Percentiles rank a stretch among this genome's conserved stretches.
Conservation (phyloP, 1,284 basidiomycete species). For the Coniferiporia sulphurascens region DNA sequence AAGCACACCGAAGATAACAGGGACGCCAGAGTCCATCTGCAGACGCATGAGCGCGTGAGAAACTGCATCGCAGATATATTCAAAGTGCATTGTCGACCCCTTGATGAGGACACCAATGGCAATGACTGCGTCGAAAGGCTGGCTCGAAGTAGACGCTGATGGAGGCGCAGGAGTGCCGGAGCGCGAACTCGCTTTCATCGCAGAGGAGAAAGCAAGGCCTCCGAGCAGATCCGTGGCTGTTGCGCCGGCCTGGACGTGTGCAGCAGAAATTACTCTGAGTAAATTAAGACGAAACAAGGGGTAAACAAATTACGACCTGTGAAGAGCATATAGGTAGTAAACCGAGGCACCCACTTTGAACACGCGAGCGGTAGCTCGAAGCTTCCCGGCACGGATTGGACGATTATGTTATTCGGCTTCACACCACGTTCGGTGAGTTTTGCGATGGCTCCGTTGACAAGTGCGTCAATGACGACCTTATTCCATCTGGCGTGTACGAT, state of each 20-base stretch:
- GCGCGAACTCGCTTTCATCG: conserved; percentile 40
- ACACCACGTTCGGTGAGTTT: conserved; percentile 85
- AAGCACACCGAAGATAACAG: conserved; percentile 95
- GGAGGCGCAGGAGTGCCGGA: conserved; percentile 42
- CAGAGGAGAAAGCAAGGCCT: conserved; percentile 46
- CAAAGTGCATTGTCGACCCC: conserved; percentile 95
- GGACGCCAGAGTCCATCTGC: conserved; percentile 89
- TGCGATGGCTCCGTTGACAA: conserved; percentile 71
- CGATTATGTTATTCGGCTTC: conserved; percentile 83
- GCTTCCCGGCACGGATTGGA: conserved; percentile 91
- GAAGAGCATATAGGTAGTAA: neutral
- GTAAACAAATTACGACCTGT: neutral
- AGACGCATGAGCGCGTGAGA: conserved; percentile 92
- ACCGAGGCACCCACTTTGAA: conserved; percentile 51
- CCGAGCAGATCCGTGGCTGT: conserved; percentile 78
- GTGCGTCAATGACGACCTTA: conserved; percentile 76
- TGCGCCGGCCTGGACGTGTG: conserved; percentile 71
- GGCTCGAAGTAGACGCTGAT: conserved; percentile 40
- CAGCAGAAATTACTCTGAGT: conserved; percentile 75
- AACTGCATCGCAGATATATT: conserved; percentile 95
- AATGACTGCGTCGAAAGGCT: conserved; percentile 91
- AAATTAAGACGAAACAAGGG: neutral
- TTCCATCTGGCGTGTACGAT: conserved; percentile 97
- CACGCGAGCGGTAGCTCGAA: conserved; percentile 90
- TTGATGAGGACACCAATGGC: conserved; percentile 98